phyloP scores from a whole-genome alignment of 345 rosid genomes.

The Cochlearia excelsa region DNA sequence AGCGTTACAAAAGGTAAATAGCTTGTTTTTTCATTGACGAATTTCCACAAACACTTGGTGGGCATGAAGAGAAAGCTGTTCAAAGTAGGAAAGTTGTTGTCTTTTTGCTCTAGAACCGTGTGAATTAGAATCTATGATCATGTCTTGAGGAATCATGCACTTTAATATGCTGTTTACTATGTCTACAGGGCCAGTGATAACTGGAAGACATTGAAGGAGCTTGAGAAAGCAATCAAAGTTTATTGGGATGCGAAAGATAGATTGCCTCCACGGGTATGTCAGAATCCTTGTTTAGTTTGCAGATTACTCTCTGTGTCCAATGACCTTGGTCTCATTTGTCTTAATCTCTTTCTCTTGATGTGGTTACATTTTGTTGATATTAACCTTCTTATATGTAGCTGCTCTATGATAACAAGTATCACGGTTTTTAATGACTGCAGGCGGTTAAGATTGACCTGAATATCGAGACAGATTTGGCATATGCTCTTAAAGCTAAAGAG shows the following conservation, averaged over 20 bases:
- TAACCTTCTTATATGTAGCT: background rate
- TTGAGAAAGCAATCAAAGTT: constrained; percentile 77
- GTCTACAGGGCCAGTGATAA: constrained; percentile 66
- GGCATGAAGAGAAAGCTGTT: background rate
- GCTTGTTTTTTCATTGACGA: background rate
- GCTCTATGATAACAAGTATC: constrained; percentile 9
- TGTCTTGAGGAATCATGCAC: background rate
- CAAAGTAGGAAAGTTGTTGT: background rate
- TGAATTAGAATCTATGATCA: background rate
- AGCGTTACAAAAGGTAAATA: constrained; percentile 62
- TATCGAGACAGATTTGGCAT: constrained; percentile 88
- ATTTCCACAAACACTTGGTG: constrained; percentile 27
- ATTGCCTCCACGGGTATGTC: constrained; percentile 79
- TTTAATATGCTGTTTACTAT: background rate
- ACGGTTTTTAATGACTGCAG: constrained; percentile 40
- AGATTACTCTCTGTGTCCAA: constrained; percentile 9
- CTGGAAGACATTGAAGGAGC: constrained; percentile 86
- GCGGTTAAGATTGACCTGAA: constrained; percentile 80
- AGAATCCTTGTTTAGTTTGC: constrained; percentile 2
- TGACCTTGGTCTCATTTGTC: too few species aligned
- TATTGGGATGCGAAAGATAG: constrained; percentile 82
- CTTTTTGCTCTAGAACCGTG: background rate
- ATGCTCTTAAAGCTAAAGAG: constrained; percentile 83
- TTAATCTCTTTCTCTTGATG: background rate
- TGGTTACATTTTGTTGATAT: too few species aligned